phyloP scores from a whole-genome alignment of 208 protist species.

The Plasmodiophora brassicae region DNA sequence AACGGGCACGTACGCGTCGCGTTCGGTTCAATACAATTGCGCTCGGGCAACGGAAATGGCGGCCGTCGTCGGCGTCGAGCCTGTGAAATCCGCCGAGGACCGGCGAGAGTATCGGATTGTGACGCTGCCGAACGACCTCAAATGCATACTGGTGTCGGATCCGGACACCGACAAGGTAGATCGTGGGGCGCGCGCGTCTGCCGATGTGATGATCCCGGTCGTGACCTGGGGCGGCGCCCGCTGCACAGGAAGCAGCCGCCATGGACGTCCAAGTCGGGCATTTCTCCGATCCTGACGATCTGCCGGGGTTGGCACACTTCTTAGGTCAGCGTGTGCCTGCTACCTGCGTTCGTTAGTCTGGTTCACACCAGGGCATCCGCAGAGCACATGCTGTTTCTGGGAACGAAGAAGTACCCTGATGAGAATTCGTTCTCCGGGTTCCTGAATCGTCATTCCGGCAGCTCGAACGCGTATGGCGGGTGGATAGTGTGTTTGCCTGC shows the following conservation, averaged over 20 bases:
- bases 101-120: slow-evolving; percentile 48
- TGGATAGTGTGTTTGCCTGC: neutral
- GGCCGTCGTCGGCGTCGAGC: too few relatives aligned
- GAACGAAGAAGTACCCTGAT: slow-evolving; percentile 77
- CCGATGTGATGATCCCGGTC: too few relatives aligned
- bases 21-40: too few relatives aligned
- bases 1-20: too few relatives aligned
- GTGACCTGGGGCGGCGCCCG: too few relatives aligned
- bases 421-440: slow-evolving; percentile 71
- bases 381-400: slow-evolving; percentile 74
- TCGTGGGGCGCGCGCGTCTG: neutral
- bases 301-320: slow-evolving; percentile 71
- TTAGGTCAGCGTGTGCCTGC: slow-evolving; percentile 34
- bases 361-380: neutral
- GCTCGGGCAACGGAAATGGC: too few relatives aligned
- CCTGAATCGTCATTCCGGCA: slow-evolving; percentile 41
- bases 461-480: neutral
- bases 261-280: slow-evolving; percentile 62
- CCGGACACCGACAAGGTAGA: slow-evolving; percentile 51
- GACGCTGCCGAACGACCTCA: slow-evolving; percentile 48
- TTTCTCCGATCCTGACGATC: slow-evolving; percentile 60
- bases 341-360: neutral
- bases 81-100: slow-evolving; percentile 40
- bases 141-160: slow-evolving; percentile 47
- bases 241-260: slow-evolving; percentile 54